Evolutionary conservation across 306 rosid genomes (phyloP), one percentile per base, ranked within the genome.

Genomic region (Citrullus amarus): DNA sequence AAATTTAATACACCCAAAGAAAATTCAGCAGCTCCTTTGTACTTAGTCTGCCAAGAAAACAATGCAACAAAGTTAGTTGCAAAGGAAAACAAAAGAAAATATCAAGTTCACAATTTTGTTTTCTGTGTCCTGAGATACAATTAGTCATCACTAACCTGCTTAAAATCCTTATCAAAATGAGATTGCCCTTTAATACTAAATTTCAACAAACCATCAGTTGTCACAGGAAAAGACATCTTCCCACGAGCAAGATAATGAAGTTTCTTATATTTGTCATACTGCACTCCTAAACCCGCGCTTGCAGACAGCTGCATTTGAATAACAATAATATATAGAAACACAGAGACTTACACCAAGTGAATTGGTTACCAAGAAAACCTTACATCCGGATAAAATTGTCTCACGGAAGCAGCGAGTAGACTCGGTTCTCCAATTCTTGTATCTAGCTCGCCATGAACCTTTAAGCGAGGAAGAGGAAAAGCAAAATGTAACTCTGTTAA

Each of bases 401-500:
- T 80, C 0, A 92, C 77, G 34, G 84, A 78, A 2, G 91, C 97
- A 65, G 90, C 78, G 32, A 78, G 77, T 30, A 80, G 79, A 77
- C 63, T 82, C 6, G 92, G 96, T 74, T 77, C 89, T 81, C 93
- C 99, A 51, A 69, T 9, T 85, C 69, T 84, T 4, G 97, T 96
- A 74, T 96, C 98, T 15, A 96, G 91, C 82, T 88, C 99, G 36
- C 91, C 98, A 38, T 84, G 93, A n/a, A 91, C 79, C 99, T 95
- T 86, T 51, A 51, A 51, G 6, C 56, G 8, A 51, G 56, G 56
- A 51, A 53, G 57, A 53, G 20, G 2, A 53, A 53, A 53, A 25
- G 36, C 32, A 48, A 56, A 65, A 77, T 14, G 32, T 22, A 72
- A 25, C 71, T 1, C 32, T 8, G 44, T 25, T 3, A 30, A 65